Conservation (phyloP, 108 stramenopile species). For the Fragilaria crotonensis region DNA sequence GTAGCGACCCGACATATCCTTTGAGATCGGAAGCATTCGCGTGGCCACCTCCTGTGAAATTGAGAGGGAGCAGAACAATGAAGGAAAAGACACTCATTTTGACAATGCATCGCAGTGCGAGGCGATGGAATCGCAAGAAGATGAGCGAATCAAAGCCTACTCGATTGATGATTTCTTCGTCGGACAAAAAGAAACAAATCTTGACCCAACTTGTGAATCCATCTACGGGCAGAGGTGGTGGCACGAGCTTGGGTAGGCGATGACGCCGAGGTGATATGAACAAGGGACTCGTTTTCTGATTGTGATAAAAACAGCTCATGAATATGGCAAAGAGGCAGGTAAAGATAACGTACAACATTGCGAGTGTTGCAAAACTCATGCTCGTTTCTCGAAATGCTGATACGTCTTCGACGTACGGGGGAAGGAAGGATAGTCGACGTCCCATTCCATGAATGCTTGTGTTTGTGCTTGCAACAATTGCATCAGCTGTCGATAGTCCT, state of each 20-base stretch:
- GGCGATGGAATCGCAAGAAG: constrained; percentile 80
- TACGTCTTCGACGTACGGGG: constrained; percentile 63
- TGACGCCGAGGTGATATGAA: constrained; percentile 81
- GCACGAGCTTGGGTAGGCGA: constrained; percentile 75
- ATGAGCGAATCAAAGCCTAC: constrained; percentile 85
- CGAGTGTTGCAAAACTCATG: constrained; percentile 75
- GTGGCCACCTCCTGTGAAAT: constrained; percentile 74
- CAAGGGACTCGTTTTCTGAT: constrained; percentile 77
- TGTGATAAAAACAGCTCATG: constrained; percentile 81
- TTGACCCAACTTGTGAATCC: constrained; percentile 65
- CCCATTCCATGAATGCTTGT: too few species aligned
- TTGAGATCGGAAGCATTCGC: constrained; percentile 67
- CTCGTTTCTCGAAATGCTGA: constrained; percentile 44
- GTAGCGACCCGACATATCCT: constrained; percentile 57
- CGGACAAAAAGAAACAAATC: constrained; percentile 69
- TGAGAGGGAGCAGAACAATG: constrained; percentile 75
- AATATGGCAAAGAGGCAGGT: constrained; percentile 57
- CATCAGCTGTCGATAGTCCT: too few species aligned
- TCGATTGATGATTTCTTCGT: constrained; percentile 87
- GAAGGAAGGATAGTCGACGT: constrained; percentile 67
- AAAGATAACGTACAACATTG: constrained; percentile 61
- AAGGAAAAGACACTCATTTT: constrained; percentile 87
- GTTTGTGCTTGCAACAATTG: too few species aligned
- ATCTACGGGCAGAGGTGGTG: constrained; percentile 76
- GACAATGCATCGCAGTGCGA: constrained; percentile 81